Evolutionary conservation across 2,329 filamentous ascomycete species (phyloP).

Genomic region (Herpotrichia juniperi): DNA sequence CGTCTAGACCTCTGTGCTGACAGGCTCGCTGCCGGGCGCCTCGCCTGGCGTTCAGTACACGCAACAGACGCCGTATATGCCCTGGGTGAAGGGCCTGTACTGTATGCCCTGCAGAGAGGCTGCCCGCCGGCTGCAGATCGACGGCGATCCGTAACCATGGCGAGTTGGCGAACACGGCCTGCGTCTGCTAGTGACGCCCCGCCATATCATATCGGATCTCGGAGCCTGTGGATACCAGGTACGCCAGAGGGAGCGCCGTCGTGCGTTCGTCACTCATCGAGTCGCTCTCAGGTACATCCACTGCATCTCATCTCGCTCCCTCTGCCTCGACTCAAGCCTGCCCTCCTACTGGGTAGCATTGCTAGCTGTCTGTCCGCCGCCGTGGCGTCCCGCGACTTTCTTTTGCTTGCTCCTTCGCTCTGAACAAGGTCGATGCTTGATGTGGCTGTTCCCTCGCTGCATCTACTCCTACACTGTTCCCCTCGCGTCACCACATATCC

Average conservation of each 20-base stretch:
- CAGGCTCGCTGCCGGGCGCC: too few relatives aligned
- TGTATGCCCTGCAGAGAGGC: constrained; percentile 38
- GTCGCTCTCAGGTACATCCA: neutral
- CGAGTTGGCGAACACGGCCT: constrained; percentile 13
- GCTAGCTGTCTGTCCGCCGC: constrained; percentile 34
- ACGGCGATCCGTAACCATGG: constrained; percentile 47
- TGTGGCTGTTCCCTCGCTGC: constrained; percentile 35
- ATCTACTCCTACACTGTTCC: constrained; percentile 11
- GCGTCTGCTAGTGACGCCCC: constrained; percentile 23
- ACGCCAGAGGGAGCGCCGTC: neutral
- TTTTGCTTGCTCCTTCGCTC: constrained; percentile 35
- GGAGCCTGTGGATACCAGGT: constrained; percentile 39
- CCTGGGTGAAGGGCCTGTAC: neutral
- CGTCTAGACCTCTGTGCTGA: too few relatives aligned
- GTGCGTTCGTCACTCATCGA: neutral
- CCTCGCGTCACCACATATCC: constrained; percentile 22
- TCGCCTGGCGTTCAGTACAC: too few relatives aligned
- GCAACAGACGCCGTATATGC: neutral
- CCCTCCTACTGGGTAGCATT: constrained; percentile 29
- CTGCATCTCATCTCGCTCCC: constrained; percentile 19
- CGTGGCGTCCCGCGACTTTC: constrained; percentile 37
- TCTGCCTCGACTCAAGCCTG: constrained; percentile 14
- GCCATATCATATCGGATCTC: constrained; percentile 44
- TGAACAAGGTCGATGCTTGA: too few relatives aligned
- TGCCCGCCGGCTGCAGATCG: constrained; percentile 42